Evolutionary conservation across 768 basidiomycete species (phyloP), one percentile per base, ranked within the genome.

Genomic region (Guyanaporus albipodus): DNA sequence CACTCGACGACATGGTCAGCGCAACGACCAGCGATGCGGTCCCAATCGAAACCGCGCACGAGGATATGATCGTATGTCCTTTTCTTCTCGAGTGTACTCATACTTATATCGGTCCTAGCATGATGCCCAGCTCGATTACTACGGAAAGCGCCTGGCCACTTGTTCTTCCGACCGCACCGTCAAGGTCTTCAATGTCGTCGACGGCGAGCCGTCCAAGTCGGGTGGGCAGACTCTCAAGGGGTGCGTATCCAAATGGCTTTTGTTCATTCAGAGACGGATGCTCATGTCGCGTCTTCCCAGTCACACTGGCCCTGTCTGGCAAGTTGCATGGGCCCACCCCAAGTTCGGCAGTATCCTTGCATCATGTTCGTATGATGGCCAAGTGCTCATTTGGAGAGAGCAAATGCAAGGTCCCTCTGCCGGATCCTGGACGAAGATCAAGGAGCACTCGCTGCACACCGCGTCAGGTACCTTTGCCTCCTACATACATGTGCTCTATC

Each of bases 311-410:
- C 95, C 96, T 7, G 93, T 99, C 29, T 98, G 95, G 94, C 92
- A 95, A 59, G 85, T 99, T 41, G 82, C 93, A 19, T 99, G 96
- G 96, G 95, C 90, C 3, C 95, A 99, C 58, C 96, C 96, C 21
- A 96, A 92, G 66, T 99, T 88, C 59, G 96, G 96, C 2, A 83
- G 87, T 52, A 95, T 99, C 59, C 82, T 99, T 43, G 95, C 95
- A 23, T 94, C 91, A n/a, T 95, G 92, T 62, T 96, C 94, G 5
- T 98, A 98, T 66, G 96, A 99, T 58, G 94, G 96, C 37, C 91
- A 95, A 59, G 96, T 96, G 17, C 79, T 97, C 68, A 92, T 99
- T 55, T 99, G 96, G 96, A 96, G 94, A 61, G 94, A 98, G 66
- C 87, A 90, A 62, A 55, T 50, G 0, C 62, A 62, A 41, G 79